Base-by-base conservation (phyloP, 495 filamentous ascomycete genomes). In the Bathelium albidoporum region DNA sequence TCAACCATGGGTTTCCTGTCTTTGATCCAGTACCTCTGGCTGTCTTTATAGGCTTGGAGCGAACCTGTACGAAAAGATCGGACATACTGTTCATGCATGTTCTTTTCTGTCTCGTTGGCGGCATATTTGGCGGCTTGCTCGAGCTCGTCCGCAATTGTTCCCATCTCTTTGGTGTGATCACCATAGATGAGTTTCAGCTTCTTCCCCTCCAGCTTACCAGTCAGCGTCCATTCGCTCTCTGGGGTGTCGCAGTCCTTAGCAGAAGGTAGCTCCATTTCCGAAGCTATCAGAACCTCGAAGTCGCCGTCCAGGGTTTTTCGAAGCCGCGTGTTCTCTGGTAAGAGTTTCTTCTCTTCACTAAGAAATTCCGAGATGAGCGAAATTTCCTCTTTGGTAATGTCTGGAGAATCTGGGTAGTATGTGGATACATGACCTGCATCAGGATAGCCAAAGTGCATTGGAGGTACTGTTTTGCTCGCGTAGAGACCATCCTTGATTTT, bases 1-100 rank as follows among this genome's bases (percentile, higher is more conserved):
- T 97, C 94, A 20, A 98, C 85, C 73, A 83, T 85, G 7, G 94
- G 94, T 18, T 90, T 87, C 64, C 92, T 89, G 66, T 98, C 92
- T 59, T 88, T 84, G 52, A 98, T 92, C 94, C 94, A 98, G 66
- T 85, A 84, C 59, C 91, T 81, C 73, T 98, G 94, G 66, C 84
- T 86, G 69, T 95, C 88, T 78, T 95, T 96, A 80, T 91, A 95
- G 32, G 89, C 88, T 59, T 89, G 78, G 29, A 96, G 82, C 16
- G 90, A 95, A 20, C 94, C 94, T 53, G 86, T 82, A 20, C 86
- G 81, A 69, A 97, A 98, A 0, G 91, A 92, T 59, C 87, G 86
- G 45, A 85, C 84, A 71, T 97, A 98, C 20, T 89, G 83, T 31
- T 83, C 78, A 68, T 89, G 81, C 92, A 97, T 97, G 31, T 81